Evolutionary conservation across 441 rosid species (phyloP), one percentile per base, ranked within the genome.

Genomic region (Erysimum cheiri): DNA sequence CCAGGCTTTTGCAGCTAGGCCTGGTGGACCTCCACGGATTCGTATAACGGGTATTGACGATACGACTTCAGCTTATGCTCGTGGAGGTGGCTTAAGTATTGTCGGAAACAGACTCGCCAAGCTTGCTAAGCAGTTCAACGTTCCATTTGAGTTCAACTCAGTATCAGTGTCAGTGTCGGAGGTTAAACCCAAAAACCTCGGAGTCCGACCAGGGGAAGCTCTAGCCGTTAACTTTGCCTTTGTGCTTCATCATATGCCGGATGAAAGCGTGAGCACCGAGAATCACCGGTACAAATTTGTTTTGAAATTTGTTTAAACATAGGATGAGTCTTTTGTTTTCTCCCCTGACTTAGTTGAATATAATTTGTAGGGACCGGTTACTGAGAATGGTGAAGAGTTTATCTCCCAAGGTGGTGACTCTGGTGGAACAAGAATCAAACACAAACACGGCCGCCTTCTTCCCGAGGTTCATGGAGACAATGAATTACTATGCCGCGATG

Each of bases 1-100:
- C 70, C 97, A 91, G 80, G 97, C 97, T 26, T 89, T 91, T 71
- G 92, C 97, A n/a, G 96, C 93, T 46, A 86, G 97, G 67, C 97
- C 96, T 3, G 89, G 97, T 14, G 95, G 97, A 8, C 89, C 97
- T 24, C 97, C 97, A n/a, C 84, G 77, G 67, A 89, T 91, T 60
- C 83, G 92, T 31, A 89, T 91, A 57, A 91, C 96, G 2, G 89
- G 93, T 46, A 72, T 91, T 1, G 96, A 89, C 47, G 96, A 86
- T 80, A 78, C 81, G 41, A 77, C 81, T 1, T 88, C 94, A 19
- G 91, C 91, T 3, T 87, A 88, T 81, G 97, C 95, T 22, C 91
- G 90, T 64, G 93, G 92, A 69, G 97, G 96, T 65, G 89, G 89
- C 43, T 54, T 84, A 48, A 69, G 73, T 56, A 85, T 85, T 74